These are phyloP conservation scores for Priceomyces melissophilus DNA, from an alignment of 805 yeast genomes.

Conservation along the genomic window DNA sequence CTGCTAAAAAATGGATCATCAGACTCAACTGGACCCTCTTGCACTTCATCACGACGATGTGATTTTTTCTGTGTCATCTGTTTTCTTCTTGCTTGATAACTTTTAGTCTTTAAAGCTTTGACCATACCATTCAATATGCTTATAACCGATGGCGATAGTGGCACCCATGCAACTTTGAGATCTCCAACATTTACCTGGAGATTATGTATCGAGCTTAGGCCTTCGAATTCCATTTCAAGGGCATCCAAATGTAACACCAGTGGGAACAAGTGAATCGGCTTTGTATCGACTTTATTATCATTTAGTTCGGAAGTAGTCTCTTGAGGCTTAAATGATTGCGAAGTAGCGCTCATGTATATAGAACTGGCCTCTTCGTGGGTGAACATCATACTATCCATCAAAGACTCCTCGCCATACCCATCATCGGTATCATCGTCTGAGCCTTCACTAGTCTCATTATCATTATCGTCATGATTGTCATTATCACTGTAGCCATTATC, in stretches of 20 bases:
- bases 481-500: constrained; percentile 2
- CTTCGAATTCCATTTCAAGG: constrained; percentile 45
- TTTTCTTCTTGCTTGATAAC: constrained; percentile 24
- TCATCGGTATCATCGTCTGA: constrained; percentile 21
- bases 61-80: constrained; percentile 4
- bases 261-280: constrained; percentile 10
- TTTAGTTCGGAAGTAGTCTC: constrained; percentile 5
- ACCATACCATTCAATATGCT: constrained; percentile 37
- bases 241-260: constrained; percentile 31
- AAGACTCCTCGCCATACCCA: constrained; percentile 39
- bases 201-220: constrained; percentile 33
- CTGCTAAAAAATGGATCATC: constrained; percentile 31
- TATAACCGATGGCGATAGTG: constrained; percentile 37
- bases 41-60: neutral
- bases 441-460: constrained; percentile 21
- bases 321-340: constrained; percentile 38
- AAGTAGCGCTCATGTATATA: constrained; percentile 79
- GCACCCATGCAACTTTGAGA: constrained; percentile 42
- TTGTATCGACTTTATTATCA: neutral
- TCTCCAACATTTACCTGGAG: constrained; percentile 37
- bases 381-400: constrained; percentile 57
- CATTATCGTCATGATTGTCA: constrained; percentile 9
- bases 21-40: constrained; percentile 5
- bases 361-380: constrained; percentile 69
- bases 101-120: constrained; percentile 30